These are phyloP conservation scores for Agrostemma githago DNA, from an alignment of 148 eudicot genomes.

Conservation along the genomic window DNA sequence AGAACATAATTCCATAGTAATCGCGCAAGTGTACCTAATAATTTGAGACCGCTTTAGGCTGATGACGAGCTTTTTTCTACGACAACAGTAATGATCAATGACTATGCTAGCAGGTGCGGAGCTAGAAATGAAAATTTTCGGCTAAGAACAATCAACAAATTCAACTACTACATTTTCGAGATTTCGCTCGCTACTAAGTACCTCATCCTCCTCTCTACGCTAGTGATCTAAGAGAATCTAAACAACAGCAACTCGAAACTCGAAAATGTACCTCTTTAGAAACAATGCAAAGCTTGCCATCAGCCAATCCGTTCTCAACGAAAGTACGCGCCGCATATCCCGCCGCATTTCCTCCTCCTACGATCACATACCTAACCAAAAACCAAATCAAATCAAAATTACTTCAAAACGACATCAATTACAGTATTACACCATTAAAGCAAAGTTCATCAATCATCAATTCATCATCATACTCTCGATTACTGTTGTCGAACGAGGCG, in stretches of 20 bases:
- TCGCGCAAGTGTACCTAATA: not conserved
- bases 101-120: too few species aligned
- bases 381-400: conserved; percentile 13
- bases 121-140: too few species aligned
- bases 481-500: conserved; percentile 76
- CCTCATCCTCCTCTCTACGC: too few species aligned
- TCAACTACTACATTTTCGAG: too few species aligned
- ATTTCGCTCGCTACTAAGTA: too few species aligned
- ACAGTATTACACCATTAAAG: not conserved
- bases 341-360: conserved; percentile 97
- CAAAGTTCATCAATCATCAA: not conserved
- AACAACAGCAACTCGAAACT: too few species aligned
- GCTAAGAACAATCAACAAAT: too few species aligned
- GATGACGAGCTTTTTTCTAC: too few species aligned
- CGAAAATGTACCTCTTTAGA: conserved; percentile 64
- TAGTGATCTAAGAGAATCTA: too few species aligned
- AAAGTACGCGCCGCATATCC: conserved; percentile 93
- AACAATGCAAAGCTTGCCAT: conserved; percentile 92
- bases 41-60: not conserved
- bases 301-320: conserved; percentile 83
- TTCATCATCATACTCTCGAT: conserved; percentile 55
- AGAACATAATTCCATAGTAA: not conserved
- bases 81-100: too few species aligned
- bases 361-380: conserved; percentile 67
- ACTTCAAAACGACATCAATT: not conserved